Conservation (phyloP, 2,329 filamentous ascomycete genomes). For the Beauveria sp. region DNA sequence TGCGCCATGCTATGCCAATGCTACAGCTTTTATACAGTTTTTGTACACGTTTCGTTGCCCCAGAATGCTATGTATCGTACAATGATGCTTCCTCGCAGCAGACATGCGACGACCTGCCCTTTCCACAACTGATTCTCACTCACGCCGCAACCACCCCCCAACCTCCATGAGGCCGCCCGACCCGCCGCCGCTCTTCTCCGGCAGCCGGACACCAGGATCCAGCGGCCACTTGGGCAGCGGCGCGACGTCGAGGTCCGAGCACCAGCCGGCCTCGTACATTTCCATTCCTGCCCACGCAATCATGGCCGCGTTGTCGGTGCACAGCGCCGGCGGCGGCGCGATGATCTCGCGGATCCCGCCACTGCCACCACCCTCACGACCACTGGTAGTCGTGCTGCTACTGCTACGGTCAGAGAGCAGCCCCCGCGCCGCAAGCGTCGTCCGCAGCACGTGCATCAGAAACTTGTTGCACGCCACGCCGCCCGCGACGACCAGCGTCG, state of each 20-base stretch:
- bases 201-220: slow-evolving; percentile 38
- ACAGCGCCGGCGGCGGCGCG: slow-evolving; percentile 69
- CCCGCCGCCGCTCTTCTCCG: not conserved
- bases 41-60: not conserved
- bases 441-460: slow-evolving; percentile 57
- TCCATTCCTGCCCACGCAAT: slow-evolving; percentile 90
- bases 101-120: not conserved
- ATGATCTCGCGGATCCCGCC: slow-evolving; percentile 37
- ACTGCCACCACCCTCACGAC: slow-evolving; percentile 26
- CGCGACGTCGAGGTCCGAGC: slow-evolving; percentile 50
- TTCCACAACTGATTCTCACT: not conserved
- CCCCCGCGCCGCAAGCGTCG: slow-evolving; percentile 57
- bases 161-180: slow-evolving; percentile 59
- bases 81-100: not conserved
- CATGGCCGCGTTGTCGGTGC: slow-evolving; percentile 97
- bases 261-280: slow-evolving; percentile 78
- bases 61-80: not conserved
- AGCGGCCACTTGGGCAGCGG: slow-evolving; percentile 67
- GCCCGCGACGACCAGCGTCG: slow-evolving; percentile 73
- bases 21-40: slow-evolving; percentile 5
- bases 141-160: slow-evolving; percentile 34
- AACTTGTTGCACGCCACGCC: slow-evolving; percentile 85
- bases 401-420: slow-evolving; percentile 31
- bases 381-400: not conserved
- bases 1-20: slow-evolving; percentile 1